Evolutionary conservation across 2,329 filamentous ascomycete genomes (phyloP).

Genomic region (Fusarium annulatum): DNA sequence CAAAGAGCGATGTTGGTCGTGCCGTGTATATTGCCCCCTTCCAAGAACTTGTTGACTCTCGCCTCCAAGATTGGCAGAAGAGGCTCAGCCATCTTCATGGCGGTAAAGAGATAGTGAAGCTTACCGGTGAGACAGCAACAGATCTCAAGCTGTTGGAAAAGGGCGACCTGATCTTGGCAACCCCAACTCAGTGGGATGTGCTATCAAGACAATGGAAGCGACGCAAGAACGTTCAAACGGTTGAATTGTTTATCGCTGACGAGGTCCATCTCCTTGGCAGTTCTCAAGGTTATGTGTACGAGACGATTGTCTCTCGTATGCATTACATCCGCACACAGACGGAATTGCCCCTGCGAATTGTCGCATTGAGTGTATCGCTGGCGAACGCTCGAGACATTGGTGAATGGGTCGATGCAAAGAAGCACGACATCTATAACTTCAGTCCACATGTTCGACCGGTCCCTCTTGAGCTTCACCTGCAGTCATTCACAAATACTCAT

Average conservation of each 20-base stretch:
- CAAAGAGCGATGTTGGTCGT: conserved; percentile 66
- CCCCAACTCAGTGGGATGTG: conserved; percentile 94
- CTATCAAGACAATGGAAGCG: conserved; percentile 96
- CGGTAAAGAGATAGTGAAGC: conserved; percentile 90
- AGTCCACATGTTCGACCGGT: conserved; percentile 90
- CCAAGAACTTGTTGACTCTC: conserved; percentile 89
- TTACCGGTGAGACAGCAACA: conserved; percentile 91
- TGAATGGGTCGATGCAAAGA: conserved; percentile 97
- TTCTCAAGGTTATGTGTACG: conserved; percentile 87
- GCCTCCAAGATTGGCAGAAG: conserved; percentile 85
- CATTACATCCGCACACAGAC: conserved; percentile 93
- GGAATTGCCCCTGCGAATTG: conserved; percentile 84
- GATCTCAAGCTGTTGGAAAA: conserved; percentile 90
- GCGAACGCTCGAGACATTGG: conserved; percentile 94
- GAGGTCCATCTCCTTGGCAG: conserved; percentile 94
- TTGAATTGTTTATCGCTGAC: conserved; percentile 93
- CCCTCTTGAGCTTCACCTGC: conserved; percentile 91
- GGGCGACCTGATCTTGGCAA: conserved; percentile 91
- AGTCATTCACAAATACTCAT: conserved; percentile 95
- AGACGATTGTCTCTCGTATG: conserved; percentile 97
- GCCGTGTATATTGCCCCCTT: conserved; percentile 96
- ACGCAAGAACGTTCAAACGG: conserved; percentile 91
- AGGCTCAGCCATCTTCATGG: conserved; percentile 78
- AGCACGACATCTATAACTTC: conserved; percentile 99
- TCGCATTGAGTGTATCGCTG: conserved; percentile 91